Base-by-base conservation (phyloP, 768 basidiomycete genomes). In the Mycena chlorophos region DNA sequence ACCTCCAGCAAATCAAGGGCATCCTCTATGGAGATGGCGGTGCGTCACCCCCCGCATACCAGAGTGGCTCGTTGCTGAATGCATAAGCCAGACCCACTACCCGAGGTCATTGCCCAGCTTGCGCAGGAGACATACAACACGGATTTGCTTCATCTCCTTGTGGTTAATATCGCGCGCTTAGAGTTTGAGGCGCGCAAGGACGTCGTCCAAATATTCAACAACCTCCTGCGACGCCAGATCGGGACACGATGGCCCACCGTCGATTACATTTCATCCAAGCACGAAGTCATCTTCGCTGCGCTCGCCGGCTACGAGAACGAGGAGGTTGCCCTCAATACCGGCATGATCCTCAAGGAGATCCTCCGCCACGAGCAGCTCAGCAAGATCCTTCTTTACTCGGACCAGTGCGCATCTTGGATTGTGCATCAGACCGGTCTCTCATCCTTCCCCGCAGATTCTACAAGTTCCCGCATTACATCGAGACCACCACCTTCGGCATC, bases 261-360 rank as follows among this genome's bases (percentile, higher is more conserved):
- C 46, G 97, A 99, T 63, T 94, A 97, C 65, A 83, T 98, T 16
- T 80, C 80, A 6, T 82, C 83, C 31, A 89, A 90, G 65, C 86
- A 81, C 8, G 88, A 86, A 52, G 74, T 82, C 30, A 83, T 83
- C 49, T 97, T 97, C 67, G 86, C 91, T 2, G 83, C 94, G 6
- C 79, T 98, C 45, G 88, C 85, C 52, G 94, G 95, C 5, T 99
- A 99, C 68, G 87, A 88, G 73, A 94, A 97, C 65, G 92, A 98
- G 69, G 96, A 98, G 57, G 80, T 98, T 52, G 94, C 95, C 8
- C 80, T 99, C 55, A 99, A 99, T 65, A 98, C 96, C 0, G 96
- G 97, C 8, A 96, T 97, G 94, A 90, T 98, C 54, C 77, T 99
- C 48, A 91, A 92, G 66, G 97, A 98, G 75, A 98, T 98, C 91